phyloP scores from a whole-genome alignment of 169 alveolate species.

The Perkinsus chesapeaki region DNA sequence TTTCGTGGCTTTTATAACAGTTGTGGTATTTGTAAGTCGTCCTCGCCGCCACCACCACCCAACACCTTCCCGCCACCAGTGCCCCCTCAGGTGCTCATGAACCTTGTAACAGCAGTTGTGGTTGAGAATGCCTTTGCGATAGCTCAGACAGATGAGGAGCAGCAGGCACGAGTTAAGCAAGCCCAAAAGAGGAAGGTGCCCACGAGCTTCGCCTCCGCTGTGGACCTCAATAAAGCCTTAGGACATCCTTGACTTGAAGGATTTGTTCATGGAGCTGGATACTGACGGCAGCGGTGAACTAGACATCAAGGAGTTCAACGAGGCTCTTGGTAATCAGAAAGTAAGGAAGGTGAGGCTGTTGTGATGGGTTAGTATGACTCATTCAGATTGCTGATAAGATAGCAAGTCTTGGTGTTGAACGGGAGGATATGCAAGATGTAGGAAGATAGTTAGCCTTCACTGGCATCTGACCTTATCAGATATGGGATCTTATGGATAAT shows the following conservation, averaged over 20 bases:
- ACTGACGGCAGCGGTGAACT: neutral
- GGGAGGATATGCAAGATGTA: neutral
- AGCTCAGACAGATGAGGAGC: neutral
- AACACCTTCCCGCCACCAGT: neutral
- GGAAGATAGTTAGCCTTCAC: neutral
- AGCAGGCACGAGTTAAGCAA: neutral
- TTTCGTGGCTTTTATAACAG: neutral
- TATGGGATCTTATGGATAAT: neutral
- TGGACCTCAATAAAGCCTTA: neutral
- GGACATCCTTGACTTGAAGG: neutral
- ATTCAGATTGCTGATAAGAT: neutral
- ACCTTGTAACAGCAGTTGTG: neutral
- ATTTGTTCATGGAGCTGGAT: neutral
- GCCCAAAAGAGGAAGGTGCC: neutral
- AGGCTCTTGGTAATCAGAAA: neutral
- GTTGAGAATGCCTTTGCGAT: neutral
- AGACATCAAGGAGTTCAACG: neutral
- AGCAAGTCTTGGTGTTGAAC: neutral
- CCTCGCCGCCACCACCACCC: neutral
- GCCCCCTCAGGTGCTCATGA: neutral
- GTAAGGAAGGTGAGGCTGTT: neutral
- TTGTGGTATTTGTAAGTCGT: neutral
- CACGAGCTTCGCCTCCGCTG: neutral
- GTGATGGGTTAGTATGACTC: neutral
- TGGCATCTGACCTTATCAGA: neutral